Percentiles rank a stretch among this genome's conserved stretches.
Evolutionary conservation across 345 rosid genomes (phyloP).

Genomic region (Melaleuca quinquenervia): DNA sequence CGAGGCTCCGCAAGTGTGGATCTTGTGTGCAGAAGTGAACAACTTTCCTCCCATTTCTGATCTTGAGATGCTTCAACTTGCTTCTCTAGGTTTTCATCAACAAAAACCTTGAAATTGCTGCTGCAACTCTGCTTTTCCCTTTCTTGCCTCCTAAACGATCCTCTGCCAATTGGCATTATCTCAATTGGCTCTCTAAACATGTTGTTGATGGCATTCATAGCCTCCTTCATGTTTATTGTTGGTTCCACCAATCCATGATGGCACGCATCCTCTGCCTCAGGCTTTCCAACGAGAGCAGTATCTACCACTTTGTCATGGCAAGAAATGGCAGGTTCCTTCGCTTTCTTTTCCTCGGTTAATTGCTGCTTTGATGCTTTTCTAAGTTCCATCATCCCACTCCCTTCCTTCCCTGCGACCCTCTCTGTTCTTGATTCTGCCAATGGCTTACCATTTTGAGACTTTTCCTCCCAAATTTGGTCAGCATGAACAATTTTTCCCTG

Average conservation of each 20-base stretch:
- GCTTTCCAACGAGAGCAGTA: constrained; percentile 58
- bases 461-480: neutral
- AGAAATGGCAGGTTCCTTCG: neutral
- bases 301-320: constrained; percentile 53
- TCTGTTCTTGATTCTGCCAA: neutral
- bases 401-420: neutral
- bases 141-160: constrained; percentile 19
- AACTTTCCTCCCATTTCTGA: neutral
- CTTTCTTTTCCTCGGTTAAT: neutral
- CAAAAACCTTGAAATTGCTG: constrained; percentile 35
- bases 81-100: constrained; percentile 31
- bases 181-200: constrained; percentile 87
- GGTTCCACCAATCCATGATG: constrained; percentile 92
- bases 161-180: constrained; percentile 35
- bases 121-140: constrained; percentile 23
- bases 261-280: constrained; percentile 68
- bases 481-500: neutral
- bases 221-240: constrained; percentile 80
- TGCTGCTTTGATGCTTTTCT: neutral
- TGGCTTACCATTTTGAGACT: constrained; percentile 9
- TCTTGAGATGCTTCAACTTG: neutral
- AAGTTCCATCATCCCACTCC: neutral
- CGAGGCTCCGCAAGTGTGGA: constrained; percentile 16
- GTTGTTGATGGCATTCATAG: constrained; percentile 67
- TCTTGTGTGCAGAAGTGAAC: constrained; percentile 13